These are phyloP conservation scores for Micromonas pusilla DNA, from an alignment of 139 green algal genomes.

Conservation along the genomic window DNA sequence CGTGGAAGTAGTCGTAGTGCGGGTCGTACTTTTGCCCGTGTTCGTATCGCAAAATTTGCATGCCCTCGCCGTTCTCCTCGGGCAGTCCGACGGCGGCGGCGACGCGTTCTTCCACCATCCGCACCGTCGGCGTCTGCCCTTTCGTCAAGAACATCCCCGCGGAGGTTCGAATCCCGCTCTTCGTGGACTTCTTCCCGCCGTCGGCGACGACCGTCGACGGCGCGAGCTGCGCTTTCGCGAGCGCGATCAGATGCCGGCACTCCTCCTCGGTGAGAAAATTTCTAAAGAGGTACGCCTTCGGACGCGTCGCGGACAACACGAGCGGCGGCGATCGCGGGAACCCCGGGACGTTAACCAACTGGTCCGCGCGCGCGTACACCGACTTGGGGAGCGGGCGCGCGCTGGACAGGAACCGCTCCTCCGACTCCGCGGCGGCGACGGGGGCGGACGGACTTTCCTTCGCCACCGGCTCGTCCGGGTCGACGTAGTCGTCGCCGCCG, in stretches of 20 bases:
- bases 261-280: constrained; percentile 34
- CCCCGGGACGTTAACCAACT: background rate
- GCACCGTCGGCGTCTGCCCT: constrained; percentile 50
- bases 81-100: constrained; percentile 51
- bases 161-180: constrained; percentile 32
- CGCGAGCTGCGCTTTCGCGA: constrained; percentile 18
- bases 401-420: background rate
- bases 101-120: constrained; percentile 57
- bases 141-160: constrained; percentile 45
- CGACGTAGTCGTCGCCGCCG: background rate
- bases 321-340: constrained; percentile 10
- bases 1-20: constrained; percentile 78
- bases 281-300: constrained; percentile 32
- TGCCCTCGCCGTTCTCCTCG: constrained; percentile 58
- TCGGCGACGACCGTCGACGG: constrained; percentile 54
- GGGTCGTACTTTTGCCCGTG: constrained; percentile 76
- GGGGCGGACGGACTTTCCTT: no score
- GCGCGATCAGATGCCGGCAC: constrained; percentile 30
- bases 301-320: constrained; percentile 13
- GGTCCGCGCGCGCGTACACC: background rate
- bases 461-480: no score
- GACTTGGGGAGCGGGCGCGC: background rate
- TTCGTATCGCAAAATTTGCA: constrained; percentile 77
- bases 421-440: background rate
- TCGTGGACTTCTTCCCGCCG: constrained; percentile 43